These are phyloP conservation scores for Kalmusia sp. DNA, from an alignment of 2,329 filamentous ascomycete genomes.

Conservation along the genomic window DNA sequence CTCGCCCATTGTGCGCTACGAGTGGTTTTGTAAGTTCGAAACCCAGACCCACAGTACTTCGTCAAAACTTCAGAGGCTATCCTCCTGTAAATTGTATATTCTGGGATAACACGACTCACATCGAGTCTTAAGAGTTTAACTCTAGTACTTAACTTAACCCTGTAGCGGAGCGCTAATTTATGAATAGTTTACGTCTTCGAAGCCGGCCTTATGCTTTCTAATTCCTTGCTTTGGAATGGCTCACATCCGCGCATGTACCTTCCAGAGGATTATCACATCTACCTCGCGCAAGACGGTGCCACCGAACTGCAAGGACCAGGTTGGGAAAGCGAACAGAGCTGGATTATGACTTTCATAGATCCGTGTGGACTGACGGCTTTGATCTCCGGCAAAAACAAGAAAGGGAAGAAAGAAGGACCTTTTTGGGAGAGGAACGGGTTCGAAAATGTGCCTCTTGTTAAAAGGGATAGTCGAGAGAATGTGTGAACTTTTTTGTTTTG, in stretches of 20 bases:
- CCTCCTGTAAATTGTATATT: too few species aligned
- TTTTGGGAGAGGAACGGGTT: constrained; percentile 32
- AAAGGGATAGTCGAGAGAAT: background rate
- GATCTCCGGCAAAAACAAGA: constrained; percentile 6
- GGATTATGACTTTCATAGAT: constrained; percentile 33
- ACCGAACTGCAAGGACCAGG: constrained; percentile 28
- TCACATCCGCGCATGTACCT: constrained; percentile 58
- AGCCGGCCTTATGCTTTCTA: constrained; percentile 56
- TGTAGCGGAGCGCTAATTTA: too few species aligned
- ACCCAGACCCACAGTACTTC: background rate
- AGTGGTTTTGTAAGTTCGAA: constrained; percentile 49
- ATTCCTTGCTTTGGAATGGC: constrained; percentile 57
- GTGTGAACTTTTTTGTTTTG: background rate
- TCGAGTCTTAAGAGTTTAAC: too few species aligned
- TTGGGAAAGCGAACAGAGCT: constrained; percentile 29
- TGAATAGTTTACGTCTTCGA: constrained; percentile 57
- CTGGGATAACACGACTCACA: too few species aligned
- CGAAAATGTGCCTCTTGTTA: constrained; percentile 10
- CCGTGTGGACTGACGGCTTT: constrained; percentile 22
- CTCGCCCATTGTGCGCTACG: constrained; percentile 48
- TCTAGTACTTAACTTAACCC: too few species aligned
- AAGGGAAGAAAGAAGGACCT: constrained; percentile 15
- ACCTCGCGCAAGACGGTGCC: constrained; percentile 45
- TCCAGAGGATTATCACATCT: constrained; percentile 58
- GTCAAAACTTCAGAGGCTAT: too few species aligned